phyloP scores from a whole-genome alignment of 768 basidiomycete genomes.

The Suillus subaureus region DNA sequence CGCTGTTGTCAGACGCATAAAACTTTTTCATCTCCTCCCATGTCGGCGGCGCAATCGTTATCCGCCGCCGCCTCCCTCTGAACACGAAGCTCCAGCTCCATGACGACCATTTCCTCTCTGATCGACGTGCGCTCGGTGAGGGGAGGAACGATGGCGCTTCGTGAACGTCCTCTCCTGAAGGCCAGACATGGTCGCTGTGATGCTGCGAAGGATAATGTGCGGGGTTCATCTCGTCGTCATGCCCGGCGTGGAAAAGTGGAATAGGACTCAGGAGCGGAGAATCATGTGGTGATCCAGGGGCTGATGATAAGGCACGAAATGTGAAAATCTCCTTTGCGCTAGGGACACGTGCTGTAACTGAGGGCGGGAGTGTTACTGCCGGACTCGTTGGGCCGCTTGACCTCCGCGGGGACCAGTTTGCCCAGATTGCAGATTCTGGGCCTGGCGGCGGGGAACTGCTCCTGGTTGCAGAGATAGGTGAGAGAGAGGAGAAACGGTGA shows the following conservation, averaged over 20 bases:
- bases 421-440: constrained; percentile 41
- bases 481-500: constrained; percentile 24
- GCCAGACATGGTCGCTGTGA: constrained; percentile 38
- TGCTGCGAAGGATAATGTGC: constrained; percentile 48
- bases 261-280: constrained; percentile 43
- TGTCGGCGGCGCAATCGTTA: constrained; percentile 48
- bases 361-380: constrained; percentile 36
- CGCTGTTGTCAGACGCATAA: constrained; percentile 11
- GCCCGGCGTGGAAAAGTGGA: constrained; percentile 40
- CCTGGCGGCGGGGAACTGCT: constrained; percentile 28
- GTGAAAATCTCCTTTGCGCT: constrained; percentile 36
- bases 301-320: constrained; percentile 41
- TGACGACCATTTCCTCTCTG: constrained; percentile 21
- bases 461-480: constrained; percentile 37
- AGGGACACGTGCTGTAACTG: constrained; percentile 39
- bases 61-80: constrained; percentile 54
- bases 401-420: constrained; percentile 46
- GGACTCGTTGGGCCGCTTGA: constrained; percentile 42
- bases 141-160: constrained; percentile 25
- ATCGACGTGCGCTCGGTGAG: constrained; percentile 36
- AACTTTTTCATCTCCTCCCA: constrained; percentile 25
- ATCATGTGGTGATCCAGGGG: constrained; percentile 38
- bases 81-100: constrained; percentile 56
- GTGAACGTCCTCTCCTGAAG: constrained; percentile 23
- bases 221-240: constrained; percentile 51